Evolutionary conservation across 805 yeast genomes (phyloP), one percentile per base, ranked within the genome.

Genomic region (Saturnispora hagleri): DNA sequence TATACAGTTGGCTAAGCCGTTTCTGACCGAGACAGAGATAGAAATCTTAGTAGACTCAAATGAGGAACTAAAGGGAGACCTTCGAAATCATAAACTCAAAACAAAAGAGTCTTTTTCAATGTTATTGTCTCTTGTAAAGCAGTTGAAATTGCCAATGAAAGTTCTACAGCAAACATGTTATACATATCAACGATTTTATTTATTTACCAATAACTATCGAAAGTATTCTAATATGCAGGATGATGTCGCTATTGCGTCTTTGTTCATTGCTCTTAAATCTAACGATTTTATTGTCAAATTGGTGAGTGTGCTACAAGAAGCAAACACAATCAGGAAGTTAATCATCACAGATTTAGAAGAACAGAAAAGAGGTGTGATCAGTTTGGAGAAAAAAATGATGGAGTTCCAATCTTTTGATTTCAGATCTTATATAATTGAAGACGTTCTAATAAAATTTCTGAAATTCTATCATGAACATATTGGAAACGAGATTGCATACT

Each of bases 231-330:
- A 48, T 31, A 46, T 55, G 50, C 79, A 81, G 43, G 73, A 73
- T 56, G 82, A 83, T 43, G 76, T 86, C n/a, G 86, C 87, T 0
- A 66, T 83, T 8, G 76, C 91, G 9, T 76, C 89, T 50, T 63
- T 89, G 7, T 77, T 86, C 52, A 69, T 87, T 15, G 85, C 96
- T 2, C 71, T 83, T 43, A 88, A 89, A 64, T 80, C 82, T 56
- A 95, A 87, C 61, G 97, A 89, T 61, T 86, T 89, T 42, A 82
- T 89, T 42, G 89, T 88, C 63, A 85, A 85, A 58, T 64, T 84
- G 15, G 73, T 79, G 49, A 87, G 85, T 44, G 73, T 89, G 12
- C 75, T 83, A 44, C 64, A 67, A 3, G 79, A 74, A 15, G 77
- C 77, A 34, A 71, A 74, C 60, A 55, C 54, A 13, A 43, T 64